These are phyloP conservation scores for Ustanciosporium gigantosporum DNA, from an alignment of 1,284 basidiomycete species.

Conservation along the genomic window DNA sequence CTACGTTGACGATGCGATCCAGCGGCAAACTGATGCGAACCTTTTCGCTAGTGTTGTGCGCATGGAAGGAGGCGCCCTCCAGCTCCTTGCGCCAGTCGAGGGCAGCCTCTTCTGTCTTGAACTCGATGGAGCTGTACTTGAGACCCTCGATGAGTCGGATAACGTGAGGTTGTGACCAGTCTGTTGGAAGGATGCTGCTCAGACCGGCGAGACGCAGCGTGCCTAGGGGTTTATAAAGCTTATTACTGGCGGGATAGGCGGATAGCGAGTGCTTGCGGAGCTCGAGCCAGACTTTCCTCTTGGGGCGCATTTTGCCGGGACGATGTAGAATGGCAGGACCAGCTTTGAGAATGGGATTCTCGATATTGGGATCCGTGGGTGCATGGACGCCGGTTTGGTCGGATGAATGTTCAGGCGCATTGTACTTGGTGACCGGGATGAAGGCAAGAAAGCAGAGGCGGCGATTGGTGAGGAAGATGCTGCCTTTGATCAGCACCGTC, in stretches of 20 bases:
- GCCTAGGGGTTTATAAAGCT: conserved; percentile 48
- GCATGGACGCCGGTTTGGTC: background rate
- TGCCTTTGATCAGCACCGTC: conserved; percentile 51
- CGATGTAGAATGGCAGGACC: conserved; percentile 45
- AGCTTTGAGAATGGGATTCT: conserved; percentile 40
- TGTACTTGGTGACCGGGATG: conserved; percentile 18
- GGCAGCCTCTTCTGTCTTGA: conserved; percentile 49
- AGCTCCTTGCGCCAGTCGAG: conserved; percentile 47
- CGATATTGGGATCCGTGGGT: conserved; percentile 14
- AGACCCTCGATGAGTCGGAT: conserved; percentile 35
- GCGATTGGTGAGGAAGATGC: conserved; percentile 45
- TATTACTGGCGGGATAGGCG: conserved; percentile 44
- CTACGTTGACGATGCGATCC: conserved; percentile 35
- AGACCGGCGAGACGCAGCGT: conserved; percentile 43
- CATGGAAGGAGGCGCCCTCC: conserved; percentile 40
- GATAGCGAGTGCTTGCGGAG: conserved; percentile 43
- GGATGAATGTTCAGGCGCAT: background rate
- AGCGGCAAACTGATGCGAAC: conserved; percentile 48
- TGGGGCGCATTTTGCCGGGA: conserved; percentile 36
- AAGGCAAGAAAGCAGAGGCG: conserved; percentile 52
- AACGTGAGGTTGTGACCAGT: conserved; percentile 31
- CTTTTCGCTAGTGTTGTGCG: conserved; percentile 41
- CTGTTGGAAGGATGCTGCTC: conserved; percentile 36
- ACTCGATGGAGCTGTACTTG: conserved; percentile 40
- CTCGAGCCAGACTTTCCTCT: conserved; percentile 48